phyloP scores from a whole-genome alignment of 257 asterid genomes.

The Nyctanthes arbortristis region DNA sequence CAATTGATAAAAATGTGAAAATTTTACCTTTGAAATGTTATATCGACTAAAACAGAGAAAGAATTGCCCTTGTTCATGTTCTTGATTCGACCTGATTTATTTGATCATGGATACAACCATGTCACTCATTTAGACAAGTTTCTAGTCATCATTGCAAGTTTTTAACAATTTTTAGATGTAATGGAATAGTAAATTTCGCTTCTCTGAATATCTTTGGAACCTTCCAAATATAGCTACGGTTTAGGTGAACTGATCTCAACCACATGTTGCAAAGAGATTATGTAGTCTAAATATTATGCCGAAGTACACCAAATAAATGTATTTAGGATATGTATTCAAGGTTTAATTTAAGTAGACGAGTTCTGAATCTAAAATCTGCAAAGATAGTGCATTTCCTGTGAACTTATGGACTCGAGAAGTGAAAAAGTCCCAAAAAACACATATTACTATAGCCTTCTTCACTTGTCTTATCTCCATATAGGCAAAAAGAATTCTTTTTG shows the following conservation, averaged over 20 bases:
- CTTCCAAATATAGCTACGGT: too few relatives aligned
- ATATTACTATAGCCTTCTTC: background rate
- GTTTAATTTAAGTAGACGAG: background rate
- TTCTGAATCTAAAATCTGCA: background rate
- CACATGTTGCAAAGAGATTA: too few relatives aligned
- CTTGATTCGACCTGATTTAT: too few relatives aligned
- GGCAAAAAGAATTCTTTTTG: background rate
- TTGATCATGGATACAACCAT: background rate
- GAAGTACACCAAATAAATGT: background rate
- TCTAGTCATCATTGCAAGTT: background rate
- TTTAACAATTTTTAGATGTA: too few relatives aligned
- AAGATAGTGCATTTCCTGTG: background rate
- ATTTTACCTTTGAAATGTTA: background rate
- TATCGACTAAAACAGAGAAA: background rate
- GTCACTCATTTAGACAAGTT: background rate
- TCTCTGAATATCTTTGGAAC: too few relatives aligned
- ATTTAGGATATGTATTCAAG: background rate
- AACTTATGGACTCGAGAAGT: background rate
- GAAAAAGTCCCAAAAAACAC: background rate
- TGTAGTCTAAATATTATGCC: too few relatives aligned
- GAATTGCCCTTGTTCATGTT: too few relatives aligned
- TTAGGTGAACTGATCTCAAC: too few relatives aligned
- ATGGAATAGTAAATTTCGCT: background rate
- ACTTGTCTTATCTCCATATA: background rate
- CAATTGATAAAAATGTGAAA: background rate